Base-by-base conservation (phyloP, 73 alveolate genomes). In the Paramecium pentaurelia region DNA sequence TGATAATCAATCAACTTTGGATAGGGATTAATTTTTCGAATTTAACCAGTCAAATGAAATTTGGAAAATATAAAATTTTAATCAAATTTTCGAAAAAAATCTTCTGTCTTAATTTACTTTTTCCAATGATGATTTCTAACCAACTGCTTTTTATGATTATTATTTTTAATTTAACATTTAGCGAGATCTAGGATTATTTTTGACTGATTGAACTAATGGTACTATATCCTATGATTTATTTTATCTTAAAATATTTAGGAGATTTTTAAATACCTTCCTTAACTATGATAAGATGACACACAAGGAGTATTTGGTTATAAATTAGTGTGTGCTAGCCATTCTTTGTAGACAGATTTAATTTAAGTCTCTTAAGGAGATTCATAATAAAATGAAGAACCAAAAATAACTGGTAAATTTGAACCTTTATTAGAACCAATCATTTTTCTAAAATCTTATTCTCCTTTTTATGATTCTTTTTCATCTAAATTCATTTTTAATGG, bases 401-500 rank as follows among this genome's bases (percentile, higher is more conserved):
- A 80, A 8, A 80, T 80, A 22, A 27, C 77, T 3, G 91, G 91
- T 3, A 80, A 73, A 47, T 80, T 80, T 1, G 75, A n/a, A 11
- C 37, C 20, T 47, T 80, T 80, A 25, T 64, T 64, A 9, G 49
- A 80, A 27, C 77, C 91, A 38, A 80, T 80, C 47, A 71, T 89
- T 54, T 89, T 89, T n/a, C 91, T 58, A 51, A 89, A 89, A 36
- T 89, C 94, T 28, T 45, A 37, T 89, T 89, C 94, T 25, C 94
- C 94, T 37, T 89, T 71, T 27, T 89, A 70, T 49, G 88, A 89
- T 89, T 89, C 94, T 6, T 54, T 83, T 25, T 89, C 94, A 71
- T 89, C 94, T 11, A 89, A 73, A 71, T 89, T 89, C 51, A 89
- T 45, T 34, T 60, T 83, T 38, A 89, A 89, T 8, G 88, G 92